Evolutionary conservation across 257 asterid species (phyloP).

Genomic region (Capsicum rhomboideum): DNA sequence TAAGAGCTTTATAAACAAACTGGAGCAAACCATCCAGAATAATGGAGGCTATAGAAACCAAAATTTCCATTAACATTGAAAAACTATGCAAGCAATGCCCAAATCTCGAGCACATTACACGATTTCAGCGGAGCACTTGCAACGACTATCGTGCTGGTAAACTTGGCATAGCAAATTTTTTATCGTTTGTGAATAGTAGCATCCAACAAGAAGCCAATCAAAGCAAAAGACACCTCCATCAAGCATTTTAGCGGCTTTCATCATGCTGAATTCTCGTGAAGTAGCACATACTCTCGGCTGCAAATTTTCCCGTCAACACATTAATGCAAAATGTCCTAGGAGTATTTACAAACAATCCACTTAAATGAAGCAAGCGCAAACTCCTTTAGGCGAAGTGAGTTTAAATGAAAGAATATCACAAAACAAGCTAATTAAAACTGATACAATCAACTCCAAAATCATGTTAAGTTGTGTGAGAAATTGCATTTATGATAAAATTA

Average conservation of each 20-base stretch:
- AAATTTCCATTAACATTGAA: neutral
- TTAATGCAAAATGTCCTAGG: neutral
- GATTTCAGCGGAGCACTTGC: neutral
- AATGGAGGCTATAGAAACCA: too few species aligned
- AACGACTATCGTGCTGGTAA: neutral
- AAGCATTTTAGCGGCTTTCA: conserved; percentile 14
- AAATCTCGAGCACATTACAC: neutral
- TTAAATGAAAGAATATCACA: neutral
- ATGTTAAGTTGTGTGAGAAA: neutral
- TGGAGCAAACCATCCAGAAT: too few species aligned
- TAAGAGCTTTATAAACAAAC: neutral
- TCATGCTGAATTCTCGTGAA: conserved; percentile 78
- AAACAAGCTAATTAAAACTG: neutral
- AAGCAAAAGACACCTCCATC: neutral
- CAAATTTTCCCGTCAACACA: conserved; percentile 11
- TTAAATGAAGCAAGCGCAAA: neutral
- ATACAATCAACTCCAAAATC: neutral
- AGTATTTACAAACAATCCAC: neutral
- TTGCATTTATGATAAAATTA: neutral
- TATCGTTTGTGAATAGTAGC: neutral
- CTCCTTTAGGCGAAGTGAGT: neutral
- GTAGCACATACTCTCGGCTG: conserved; percentile 94
- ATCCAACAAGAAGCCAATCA: neutral
- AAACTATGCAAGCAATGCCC: neutral
- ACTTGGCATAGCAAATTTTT: neutral